Evolutionary conservation across 192 early-diverging fungal species (phyloP), one percentile per base, ranked within the genome.

Genomic region (Gigaspora rosea): DNA sequence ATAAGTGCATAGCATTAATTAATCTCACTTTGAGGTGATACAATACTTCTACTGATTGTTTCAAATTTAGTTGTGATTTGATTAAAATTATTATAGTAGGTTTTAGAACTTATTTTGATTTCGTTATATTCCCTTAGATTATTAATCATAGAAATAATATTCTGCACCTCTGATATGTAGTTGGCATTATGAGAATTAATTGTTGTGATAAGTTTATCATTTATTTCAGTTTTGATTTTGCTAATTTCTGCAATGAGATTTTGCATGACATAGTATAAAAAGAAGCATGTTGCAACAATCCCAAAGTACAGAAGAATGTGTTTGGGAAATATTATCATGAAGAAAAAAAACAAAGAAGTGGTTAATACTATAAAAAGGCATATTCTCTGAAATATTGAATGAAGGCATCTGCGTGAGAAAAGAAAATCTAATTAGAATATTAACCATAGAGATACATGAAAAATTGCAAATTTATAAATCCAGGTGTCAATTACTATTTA

Each of bases 141-240:
- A 61, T 61, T 61, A 61, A 61, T 61, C 59, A 61, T 61, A n/a
- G 59, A 61, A 61, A 61, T 61, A 61, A 61, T 61, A 61, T 61
- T 61, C 59, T 61, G 59, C 27, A 2, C 27, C 59, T 61, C 59
- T 2, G 27, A 22, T 2, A 61, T 3, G 27, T 61, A 61, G 59
- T 61, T 61, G n/a, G 27, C 27, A 61, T 61, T 3, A 61, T n/a
- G 59, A 61, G 59, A 61, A 27, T 27, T 27, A 27, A 27, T 27
- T 27, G 0, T 27, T 27, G 27, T 1, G 27, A 1, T 27, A 27
- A 27, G 27, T 27, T 27, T 1, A 27, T 27, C 27, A 27, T 27
- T 27, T 0, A 27, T 27, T 27, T 27, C 18, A 3, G 59, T 18
- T 61, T n/a, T 61, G n/a, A 61, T 61, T 61, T n/a, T 61, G 59